Base-by-base conservation (phyloP, 2,329 filamentous ascomycete species). In the Orbilia javanica region DNA sequence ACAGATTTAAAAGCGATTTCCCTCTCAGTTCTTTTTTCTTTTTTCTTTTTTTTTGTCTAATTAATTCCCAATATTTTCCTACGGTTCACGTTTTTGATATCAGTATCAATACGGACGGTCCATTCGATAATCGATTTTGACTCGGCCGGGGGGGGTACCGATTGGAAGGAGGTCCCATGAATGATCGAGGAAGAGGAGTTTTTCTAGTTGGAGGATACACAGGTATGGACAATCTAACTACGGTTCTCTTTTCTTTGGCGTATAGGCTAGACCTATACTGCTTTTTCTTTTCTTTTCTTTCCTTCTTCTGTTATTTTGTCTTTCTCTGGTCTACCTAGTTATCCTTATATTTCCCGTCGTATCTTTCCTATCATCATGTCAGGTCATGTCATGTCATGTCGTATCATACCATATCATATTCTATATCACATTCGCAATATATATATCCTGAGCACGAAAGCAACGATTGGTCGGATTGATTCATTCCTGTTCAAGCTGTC, bases 1-100 rank as follows among this genome's bases (percentile, higher is more conserved):
- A 31, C 60, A 57, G 69, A 66, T 42, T 50, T 22, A 63, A 63
- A 63, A 63, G 57, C 57, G 57, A 63, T 44, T 44, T 46, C 15
- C 11, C 20, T 44, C 22, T 11, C 27, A 25, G 18, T 25, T 25
- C 39, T 44, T 20, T 22, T 10, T 50, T 25, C 25, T 25, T 20
- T 22, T 10, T 50, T 25, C 25, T 25, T n/a, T n/a, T n/a, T n/a
- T n/a, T n/a, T n/a, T n/a, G n/a, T n/a, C n/a, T 36, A 57, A 57
- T 57, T 57, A 20, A 57, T 34, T 57, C 52, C 20, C n/a, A n/a
- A n/a, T n/a, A 31, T 20, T 57, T 34, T 31, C 46, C 20, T 39
- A 25, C 13, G 20, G n/a, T 63, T 10, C n/a, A 39, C 34, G 46
- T 13, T 60, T 31, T 60, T 31, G 63, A 42, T 34, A 22, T 34